phyloP scores from a whole-genome alignment of 805 yeast species.

The Alloascoidea africana region DNA sequence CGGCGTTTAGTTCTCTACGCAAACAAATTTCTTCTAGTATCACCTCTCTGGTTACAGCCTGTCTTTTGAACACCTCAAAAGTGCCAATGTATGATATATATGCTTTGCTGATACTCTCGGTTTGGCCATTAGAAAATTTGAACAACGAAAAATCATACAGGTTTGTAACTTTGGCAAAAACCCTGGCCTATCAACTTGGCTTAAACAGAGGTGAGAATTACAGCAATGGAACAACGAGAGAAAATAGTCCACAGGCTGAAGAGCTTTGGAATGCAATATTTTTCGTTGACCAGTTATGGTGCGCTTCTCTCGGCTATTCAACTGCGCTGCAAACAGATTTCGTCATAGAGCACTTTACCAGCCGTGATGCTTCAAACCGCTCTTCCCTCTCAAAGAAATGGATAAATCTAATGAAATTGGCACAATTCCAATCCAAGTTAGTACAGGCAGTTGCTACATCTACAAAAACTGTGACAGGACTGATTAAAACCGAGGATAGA shows the following conservation, averaged over 20 bases:
- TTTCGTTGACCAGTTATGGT: neutral
- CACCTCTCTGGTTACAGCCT: constrained; percentile 72
- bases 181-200: constrained; percentile 73
- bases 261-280: neutral
- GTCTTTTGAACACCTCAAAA: constrained; percentile 81
- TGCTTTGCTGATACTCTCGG: constrained; percentile 67
- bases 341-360: neutral
- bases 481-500: neutral
- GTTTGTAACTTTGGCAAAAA: constrained; percentile 76
- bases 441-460: neutral
- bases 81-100: constrained; percentile 79
- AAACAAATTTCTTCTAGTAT: constrained; percentile 60
- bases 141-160: constrained; percentile 85
- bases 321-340: neutral
- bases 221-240: neutral
- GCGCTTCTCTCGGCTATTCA: neutral
- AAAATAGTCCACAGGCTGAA: too few species aligned
- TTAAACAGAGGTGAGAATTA: constrained; percentile 47
- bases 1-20: constrained; percentile 43
- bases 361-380: neutral
- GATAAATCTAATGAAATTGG: neutral
- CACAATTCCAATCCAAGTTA: neutral
- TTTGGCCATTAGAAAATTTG: constrained; percentile 90
- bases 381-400: neutral
- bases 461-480: neutral